Evolutionary conservation across 768 basidiomycete genomes (phyloP), one percentile per base, ranked within the genome.

Genomic region (Strobilomyces confusus): DNA sequence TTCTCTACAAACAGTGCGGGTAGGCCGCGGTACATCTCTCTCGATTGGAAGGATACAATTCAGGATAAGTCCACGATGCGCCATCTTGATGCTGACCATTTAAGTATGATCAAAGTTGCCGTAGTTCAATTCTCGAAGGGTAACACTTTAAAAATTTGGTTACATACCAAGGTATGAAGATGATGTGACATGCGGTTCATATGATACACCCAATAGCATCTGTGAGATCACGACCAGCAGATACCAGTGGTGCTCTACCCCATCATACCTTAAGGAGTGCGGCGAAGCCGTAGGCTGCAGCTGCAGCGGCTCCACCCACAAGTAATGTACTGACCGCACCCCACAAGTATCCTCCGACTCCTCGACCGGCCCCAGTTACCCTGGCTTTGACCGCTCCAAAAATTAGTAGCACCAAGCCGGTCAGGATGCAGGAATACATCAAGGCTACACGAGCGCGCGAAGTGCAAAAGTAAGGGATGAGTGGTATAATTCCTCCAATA

Each of bases 301-400:
- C 92, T 0, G 95, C 95, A 0, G 95, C 95, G 0, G 89, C 71
- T 12, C 93, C 94, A 33, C 95, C 95, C 1, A 98, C 95, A 38
- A 89, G 72, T 52, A 95, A 76, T 17, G 92, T 99, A 62, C 83
- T 87, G 20, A 91, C 65, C 6, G 93, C 92, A 14, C 95, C 95
- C 82, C 89, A 91, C 6, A 92, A 64, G 65, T 95, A 95, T 4
- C 88, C 88, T 29, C 74, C 72, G 0, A 74, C 61, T 4, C 82
- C 84, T 32, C 68, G 71, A 2, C 89, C 87, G 34, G 84, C 88
- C n/a, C 90, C 91, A 1, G 92, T 95, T 40, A 93, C 78, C 52
- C 86, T 85, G 1, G 94, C 84, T 69, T 98, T 98, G 66, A 95
- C 82, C 2, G 82, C 88, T 41, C 95, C 95, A 65, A 98, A 99